phyloP scores from a whole-genome alignment of 257 asterid genomes.

The Ligustrum vulgare region DNA sequence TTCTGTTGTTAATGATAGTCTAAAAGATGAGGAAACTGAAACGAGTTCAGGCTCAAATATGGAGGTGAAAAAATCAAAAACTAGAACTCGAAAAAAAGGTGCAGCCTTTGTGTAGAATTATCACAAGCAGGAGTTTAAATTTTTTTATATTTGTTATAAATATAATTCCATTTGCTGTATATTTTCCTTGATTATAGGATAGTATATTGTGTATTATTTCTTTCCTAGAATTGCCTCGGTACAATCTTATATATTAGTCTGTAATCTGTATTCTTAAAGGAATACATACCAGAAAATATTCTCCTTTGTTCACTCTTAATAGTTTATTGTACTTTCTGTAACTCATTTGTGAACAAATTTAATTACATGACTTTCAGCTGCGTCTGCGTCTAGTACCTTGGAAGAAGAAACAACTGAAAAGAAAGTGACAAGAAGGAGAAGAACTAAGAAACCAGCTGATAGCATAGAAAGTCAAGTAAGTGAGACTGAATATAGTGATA shows the following conservation, averaged over 20 bases:
- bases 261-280: too few species aligned
- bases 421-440: slow-evolving; percentile 55
- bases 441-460: slow-evolving; percentile 56
- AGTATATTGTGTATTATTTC: too few species aligned
- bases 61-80: slow-evolving; percentile 39
- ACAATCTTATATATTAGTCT: too few species aligned
- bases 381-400: slow-evolving; percentile 33
- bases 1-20: slow-evolving; percentile 32
- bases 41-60: slow-evolving; percentile 39
- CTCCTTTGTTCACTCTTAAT: too few species aligned
- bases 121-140: not conserved
- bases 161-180: too few species aligned
- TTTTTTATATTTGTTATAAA: not conserved
- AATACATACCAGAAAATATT: too few species aligned
- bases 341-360: slow-evolving; percentile 12
- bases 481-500: slow-evolving; percentile 47
- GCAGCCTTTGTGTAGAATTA: slow-evolving; percentile 15
- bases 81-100: slow-evolving; percentile 68
- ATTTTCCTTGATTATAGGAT: too few species aligned
- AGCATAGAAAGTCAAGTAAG: slow-evolving; percentile 39
- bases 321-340: not conserved
- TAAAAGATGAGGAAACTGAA: slow-evolving; percentile 40
- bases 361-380: slow-evolving; percentile 47
- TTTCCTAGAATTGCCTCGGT: too few species aligned
- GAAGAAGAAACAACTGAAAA: slow-evolving; percentile 53